phyloP scores from a whole-genome alignment of 371 early-diverging fungal species.

The Lichtheimia hyalospora region DNA sequence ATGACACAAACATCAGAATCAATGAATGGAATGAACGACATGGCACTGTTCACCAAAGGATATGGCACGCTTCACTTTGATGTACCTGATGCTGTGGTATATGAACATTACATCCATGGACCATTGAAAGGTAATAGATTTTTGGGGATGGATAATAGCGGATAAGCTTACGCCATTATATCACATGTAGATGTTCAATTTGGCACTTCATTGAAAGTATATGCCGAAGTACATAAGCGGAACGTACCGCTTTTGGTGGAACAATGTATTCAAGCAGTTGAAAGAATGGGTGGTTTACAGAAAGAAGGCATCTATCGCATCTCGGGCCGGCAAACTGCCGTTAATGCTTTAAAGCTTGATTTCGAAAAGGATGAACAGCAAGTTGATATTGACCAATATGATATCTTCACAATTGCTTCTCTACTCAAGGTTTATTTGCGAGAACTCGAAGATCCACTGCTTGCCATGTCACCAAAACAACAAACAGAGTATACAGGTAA shows the following conservation, averaged over 20 bases:
- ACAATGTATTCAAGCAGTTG: conserved; percentile 60
- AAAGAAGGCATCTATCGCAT: conserved; percentile 73
- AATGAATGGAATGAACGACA: background rate
- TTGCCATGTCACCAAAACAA: conserved; percentile 17
- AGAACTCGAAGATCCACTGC: conserved; percentile 60
- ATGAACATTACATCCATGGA: conserved; percentile 49
- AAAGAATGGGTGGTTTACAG: conserved; percentile 59
- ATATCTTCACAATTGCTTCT: conserved; percentile 61
- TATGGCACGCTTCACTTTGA: background rate
- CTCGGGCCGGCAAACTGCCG: conserved; percentile 61
- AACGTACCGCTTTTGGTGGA: conserved; percentile 54
- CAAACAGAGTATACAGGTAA: no score
- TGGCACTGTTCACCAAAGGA: background rate
- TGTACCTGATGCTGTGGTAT: conserved; percentile 45
- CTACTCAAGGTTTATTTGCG: conserved; percentile 67
- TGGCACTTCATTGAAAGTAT: conserved; percentile 50
- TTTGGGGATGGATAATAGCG: no score
- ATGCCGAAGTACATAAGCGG: conserved; percentile 40
- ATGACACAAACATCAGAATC: background rate
- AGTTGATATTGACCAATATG: conserved; percentile 50
- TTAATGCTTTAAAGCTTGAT: conserved; percentile 49
- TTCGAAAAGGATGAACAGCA: conserved; percentile 57
- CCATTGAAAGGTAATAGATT: conserved; percentile 25
- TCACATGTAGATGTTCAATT: conserved; percentile 47
- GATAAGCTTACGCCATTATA: no score